Evolutionary conservation across 2,329 filamentous ascomycete species (phyloP).

Genomic region (Eurotiales sp.): DNA sequence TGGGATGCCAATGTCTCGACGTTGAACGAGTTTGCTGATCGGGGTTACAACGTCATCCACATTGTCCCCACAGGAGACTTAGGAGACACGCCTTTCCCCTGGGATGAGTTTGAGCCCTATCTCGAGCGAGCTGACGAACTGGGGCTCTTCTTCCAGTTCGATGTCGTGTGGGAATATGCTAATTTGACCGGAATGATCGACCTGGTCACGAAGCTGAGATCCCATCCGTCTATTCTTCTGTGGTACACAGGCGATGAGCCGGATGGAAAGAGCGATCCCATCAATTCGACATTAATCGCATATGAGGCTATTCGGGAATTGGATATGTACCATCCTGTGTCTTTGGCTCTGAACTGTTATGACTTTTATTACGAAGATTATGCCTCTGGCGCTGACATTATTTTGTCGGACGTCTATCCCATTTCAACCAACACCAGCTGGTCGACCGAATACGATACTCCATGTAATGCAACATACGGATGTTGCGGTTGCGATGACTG

Average conservation of each 20-base stretch:
- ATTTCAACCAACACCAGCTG: constrained; percentile 55
- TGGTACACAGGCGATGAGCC: constrained; percentile 54
- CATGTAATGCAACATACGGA: constrained; percentile 57
- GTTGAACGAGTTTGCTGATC: constrained; percentile 2
- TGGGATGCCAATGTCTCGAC: constrained; percentile 9
- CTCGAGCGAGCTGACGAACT: constrained; percentile 43
- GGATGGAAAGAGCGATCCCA: constrained; percentile 55
- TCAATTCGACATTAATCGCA: constrained; percentile 44
- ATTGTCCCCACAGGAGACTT: constrained; percentile 39
- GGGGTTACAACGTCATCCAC: constrained; percentile 10
- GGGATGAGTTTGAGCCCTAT: constrained; percentile 35
- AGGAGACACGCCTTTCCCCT: constrained; percentile 37
- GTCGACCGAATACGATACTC: constrained; percentile 53
- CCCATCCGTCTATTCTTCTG: constrained; percentile 33
- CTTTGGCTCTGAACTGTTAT: constrained; percentile 58
- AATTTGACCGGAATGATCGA: constrained; percentile 35
- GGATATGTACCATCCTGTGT: constrained; percentile 61
- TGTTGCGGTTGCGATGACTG: constrained; percentile 64
- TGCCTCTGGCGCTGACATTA: constrained; percentile 52
- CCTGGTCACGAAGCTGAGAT: constrained; percentile 24
- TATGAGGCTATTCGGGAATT: constrained; percentile 46
- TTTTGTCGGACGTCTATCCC: constrained; percentile 60
- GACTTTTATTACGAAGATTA: constrained; percentile 60
- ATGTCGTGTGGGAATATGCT: constrained; percentile 41
- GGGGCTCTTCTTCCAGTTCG: constrained; percentile 48